Evolutionary conservation across 176 grass and related monocot genomes (phyloP), one percentile per base, ranked within the genome.

Genomic region (Hsuehochloa calcarea): DNA sequence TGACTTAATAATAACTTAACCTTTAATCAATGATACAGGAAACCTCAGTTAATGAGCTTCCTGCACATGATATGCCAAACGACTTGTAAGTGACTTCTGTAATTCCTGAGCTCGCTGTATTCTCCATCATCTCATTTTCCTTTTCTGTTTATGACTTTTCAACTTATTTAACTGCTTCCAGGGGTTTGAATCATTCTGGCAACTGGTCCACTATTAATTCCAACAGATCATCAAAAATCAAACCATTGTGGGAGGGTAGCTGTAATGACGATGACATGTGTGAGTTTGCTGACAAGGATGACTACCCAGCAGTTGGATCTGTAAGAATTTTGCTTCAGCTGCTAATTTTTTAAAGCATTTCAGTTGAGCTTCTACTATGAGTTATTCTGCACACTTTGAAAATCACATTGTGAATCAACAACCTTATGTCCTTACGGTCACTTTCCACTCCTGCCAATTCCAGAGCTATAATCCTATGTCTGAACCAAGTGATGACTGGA

Each of bases 401-500:
- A 64, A 75, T 58, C 8, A 23, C 39, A 25, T 23, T 93, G 52
- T 80, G 40, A 12, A 75, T 40, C 4, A 20, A 52, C 41, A 74
- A 72, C 25, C 13, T 68, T 77, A 78, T 39, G 31, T 59, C 60
- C 56, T 80, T 25, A 47, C 84, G n/a, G 27, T 86, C 34, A 72
- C n/a, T 40, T 85, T 46, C 52, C 13, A 8, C 20, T 29, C 45
- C 25, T 90, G 60, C 77, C 70, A 66, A 70, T 83, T 70, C 66
- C 87, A 95, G 96, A 93, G 91, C 86, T 98, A 93, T 66, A 93
- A 92, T 92, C 93, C 91, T 72, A 93, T 98, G 87, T 89, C 80
- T 29, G 96, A 98, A 80, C 89, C 96, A 69, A 81, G 93, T 78
- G 93, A 95, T 86, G 67, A 95, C 39, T 95, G 93, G 93, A 78